Percentiles rank a stretch among this genome's conserved stretches.
Conservation (phyloP, 2,329 filamentous ascomycete species). For the Alternaria gaisen region DNA sequence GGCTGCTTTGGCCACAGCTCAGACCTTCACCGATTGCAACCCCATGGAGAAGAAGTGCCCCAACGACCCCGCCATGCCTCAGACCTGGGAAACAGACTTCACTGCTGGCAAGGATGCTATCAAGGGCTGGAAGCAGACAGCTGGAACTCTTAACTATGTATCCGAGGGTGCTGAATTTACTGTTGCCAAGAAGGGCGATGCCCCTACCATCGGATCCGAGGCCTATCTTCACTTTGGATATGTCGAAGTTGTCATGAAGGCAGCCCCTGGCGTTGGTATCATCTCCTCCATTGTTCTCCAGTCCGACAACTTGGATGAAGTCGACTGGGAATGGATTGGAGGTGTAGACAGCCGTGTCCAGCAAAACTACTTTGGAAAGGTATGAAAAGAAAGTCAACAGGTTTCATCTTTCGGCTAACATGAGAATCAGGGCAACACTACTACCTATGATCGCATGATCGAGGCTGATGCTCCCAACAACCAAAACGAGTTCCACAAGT, state of each 20-base stretch:
- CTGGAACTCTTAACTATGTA: slow-evolving; percentile 55
- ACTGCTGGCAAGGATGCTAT: slow-evolving; percentile 50
- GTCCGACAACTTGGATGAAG: slow-evolving; percentile 84
- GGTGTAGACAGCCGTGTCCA: slow-evolving; percentile 69
- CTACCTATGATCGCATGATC: slow-evolving; percentile 74
- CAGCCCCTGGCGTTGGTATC: slow-evolving; percentile 76
- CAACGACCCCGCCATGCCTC: slow-evolving; percentile 55
- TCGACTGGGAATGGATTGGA: slow-evolving; percentile 86
- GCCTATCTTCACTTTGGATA: slow-evolving; percentile 90
- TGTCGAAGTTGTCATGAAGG: slow-evolving; percentile 80
- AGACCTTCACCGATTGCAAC: slow-evolving; percentile 58
- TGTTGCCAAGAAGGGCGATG: slow-evolving; percentile 58
- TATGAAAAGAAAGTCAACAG: slow-evolving; percentile 29
- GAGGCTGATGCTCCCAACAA: slow-evolving; percentile 66
- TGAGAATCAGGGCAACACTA: slow-evolving; percentile 70
- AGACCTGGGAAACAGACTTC: slow-evolving; percentile 55
- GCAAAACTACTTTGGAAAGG: slow-evolving; percentile 80
- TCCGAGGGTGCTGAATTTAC: slow-evolving; percentile 60
- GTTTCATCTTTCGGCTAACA: neutral
- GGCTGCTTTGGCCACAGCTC: slow-evolving; percentile 48
- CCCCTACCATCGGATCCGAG: slow-evolving; percentile 74
- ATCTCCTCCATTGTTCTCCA: slow-evolving; percentile 84
- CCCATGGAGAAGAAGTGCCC: slow-evolving; percentile 56
- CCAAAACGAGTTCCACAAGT: slow-evolving; percentile 69
- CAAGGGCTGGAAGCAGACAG: slow-evolving; percentile 51